A percentile compares a stretch with the other conserved stretches of the same genome.
phyloP scores from a whole-genome alignment of 208 protist genomes.

The Leishmania major region DNA sequence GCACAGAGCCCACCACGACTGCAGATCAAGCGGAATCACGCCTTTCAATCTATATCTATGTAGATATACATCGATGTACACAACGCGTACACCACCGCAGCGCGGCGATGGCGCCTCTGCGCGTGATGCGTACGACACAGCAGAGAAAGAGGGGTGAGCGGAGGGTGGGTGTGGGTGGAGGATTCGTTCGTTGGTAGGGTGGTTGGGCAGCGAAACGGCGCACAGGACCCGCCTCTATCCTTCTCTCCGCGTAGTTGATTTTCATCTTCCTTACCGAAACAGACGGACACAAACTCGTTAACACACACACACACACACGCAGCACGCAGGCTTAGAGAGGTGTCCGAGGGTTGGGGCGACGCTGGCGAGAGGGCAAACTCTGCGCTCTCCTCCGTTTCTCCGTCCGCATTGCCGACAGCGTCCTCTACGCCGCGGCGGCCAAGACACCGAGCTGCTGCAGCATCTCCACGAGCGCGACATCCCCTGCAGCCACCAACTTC shows the following conservation, averaged over 20 bases:
- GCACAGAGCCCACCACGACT: no score
- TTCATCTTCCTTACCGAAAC: not conserved
- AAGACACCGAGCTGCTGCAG: conserved; percentile 33
- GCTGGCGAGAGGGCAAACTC: not conserved
- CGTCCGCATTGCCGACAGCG: not conserved
- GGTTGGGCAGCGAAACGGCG: not conserved
- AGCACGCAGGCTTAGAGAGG: not conserved
- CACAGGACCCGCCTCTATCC: not conserved
- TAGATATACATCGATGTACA: no score
- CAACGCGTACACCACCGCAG: no score
- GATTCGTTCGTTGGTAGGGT: no score
- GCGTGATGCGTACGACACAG: no score
- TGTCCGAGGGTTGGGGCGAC: not conserved
- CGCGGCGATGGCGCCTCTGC: no score
- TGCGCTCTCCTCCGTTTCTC: not conserved
- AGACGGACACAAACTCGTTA: not conserved
- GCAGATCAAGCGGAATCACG: no score
- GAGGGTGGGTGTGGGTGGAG: no score
- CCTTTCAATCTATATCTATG: no score
- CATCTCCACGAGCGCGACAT: conserved; percentile 31
- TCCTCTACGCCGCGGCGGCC: not conserved
- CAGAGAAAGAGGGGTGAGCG: no score
- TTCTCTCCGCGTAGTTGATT: no score
- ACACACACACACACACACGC: not conserved
- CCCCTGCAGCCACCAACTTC: conserved; percentile 12